These are phyloP conservation scores for Salvia sclarea DNA, from an alignment of 305 asterid species.

Conservation along the genomic window DNA sequence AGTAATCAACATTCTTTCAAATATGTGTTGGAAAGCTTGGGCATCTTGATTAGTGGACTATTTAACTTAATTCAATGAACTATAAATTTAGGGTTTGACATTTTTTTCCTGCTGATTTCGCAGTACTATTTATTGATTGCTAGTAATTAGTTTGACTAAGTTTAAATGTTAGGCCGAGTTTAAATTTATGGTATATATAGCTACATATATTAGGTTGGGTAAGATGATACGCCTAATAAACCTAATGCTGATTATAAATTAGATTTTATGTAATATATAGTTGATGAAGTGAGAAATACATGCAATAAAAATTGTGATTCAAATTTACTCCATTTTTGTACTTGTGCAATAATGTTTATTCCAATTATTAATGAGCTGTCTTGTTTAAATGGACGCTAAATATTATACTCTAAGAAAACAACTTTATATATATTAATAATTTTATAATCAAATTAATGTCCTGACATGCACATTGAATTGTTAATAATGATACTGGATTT, in stretches of 20 bases:
- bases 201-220: conserved; percentile 26
- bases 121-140: conserved; percentile 16
- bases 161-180: conserved; percentile 27
- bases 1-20: not conserved
- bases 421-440: not conserved
- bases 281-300: not conserved
- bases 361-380: conserved; percentile 24
- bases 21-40: not conserved
- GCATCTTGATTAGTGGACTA: not conserved
- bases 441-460: not conserved
- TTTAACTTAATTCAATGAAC: not conserved
- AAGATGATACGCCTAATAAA: conserved; percentile 27
- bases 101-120: not conserved
- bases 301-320: conserved; percentile 1
- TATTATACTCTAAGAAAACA: not conserved
- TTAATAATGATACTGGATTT: not conserved
- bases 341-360: conserved; percentile 28
- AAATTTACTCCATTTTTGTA: conserved; percentile 14
- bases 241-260: not conserved
- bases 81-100: not conserved
- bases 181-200: conserved; percentile 10
- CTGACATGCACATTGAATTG: conserved; percentile 5
- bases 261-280: not conserved
- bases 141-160: conserved; percentile 23
- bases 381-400: conserved; percentile 15